Conservation (phyloP, 148 eudicot genomes). For the Rhododendron molle region DNA sequence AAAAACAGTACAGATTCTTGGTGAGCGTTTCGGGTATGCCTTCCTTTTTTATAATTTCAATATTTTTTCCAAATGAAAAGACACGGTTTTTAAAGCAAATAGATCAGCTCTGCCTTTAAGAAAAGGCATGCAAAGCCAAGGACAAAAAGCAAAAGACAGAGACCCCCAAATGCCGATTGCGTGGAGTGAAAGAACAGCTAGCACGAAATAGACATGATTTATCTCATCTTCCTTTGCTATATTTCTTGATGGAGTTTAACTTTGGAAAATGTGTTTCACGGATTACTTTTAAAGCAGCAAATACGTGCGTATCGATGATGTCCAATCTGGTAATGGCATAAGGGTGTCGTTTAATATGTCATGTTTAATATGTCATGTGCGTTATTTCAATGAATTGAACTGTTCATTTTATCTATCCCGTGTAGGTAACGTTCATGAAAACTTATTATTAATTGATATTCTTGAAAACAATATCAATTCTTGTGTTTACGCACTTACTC, state of each 20-base stretch:
- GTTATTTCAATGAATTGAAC: neutral
- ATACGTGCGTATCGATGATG: neutral
- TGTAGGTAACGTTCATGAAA: neutral
- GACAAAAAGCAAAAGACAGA: neutral
- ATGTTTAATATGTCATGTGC: neutral
- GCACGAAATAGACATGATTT: neutral
- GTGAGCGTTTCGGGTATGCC: neutral
- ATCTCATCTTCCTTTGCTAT: neutral
- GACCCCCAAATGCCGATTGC: neutral
- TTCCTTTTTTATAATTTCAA: neutral
- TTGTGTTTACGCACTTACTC: too few relatives aligned
- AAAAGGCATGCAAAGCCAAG: neutral
- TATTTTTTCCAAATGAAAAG: neutral
- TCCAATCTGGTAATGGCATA: neutral
- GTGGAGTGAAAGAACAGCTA: neutral
- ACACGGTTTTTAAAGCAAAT: neutral
- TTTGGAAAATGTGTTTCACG: neutral
- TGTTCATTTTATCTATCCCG: neutral
- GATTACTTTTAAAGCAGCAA: neutral
- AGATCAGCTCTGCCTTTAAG: neutral
- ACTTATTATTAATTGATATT: too few relatives aligned
- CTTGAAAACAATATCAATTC: too few relatives aligned
- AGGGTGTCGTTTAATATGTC: neutral
- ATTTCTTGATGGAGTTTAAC: neutral
- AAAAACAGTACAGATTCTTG: too few relatives aligned